Conservation (phyloP, 306 rosid species). For the Medicago arabica region DNA sequence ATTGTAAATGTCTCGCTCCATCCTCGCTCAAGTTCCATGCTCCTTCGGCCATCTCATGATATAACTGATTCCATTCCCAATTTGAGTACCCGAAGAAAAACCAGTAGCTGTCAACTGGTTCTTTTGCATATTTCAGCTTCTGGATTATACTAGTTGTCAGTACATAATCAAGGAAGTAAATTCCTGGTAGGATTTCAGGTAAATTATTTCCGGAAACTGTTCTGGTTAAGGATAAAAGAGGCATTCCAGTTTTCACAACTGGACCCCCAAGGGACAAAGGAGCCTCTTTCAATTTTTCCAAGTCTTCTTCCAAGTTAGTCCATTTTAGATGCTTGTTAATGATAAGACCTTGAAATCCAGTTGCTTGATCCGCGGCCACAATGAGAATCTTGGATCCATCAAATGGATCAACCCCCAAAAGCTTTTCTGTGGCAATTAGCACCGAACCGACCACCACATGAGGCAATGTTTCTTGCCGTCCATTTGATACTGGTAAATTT, state of each 20-base stretch:
- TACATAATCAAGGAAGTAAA: slow-evolving; percentile 70
- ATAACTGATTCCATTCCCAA: slow-evolving; percentile 87
- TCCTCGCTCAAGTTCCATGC: slow-evolving; percentile 71
- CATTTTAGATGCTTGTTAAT: slow-evolving; percentile 75
- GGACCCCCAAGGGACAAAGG: slow-evolving; percentile 86
- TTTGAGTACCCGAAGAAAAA: slow-evolving; percentile 91
- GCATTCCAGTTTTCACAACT: slow-evolving; percentile 59
- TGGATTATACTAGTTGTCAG: slow-evolving; percentile 53
- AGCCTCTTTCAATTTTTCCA: slow-evolving; percentile 57
- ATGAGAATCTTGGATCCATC: slow-evolving; percentile 76
- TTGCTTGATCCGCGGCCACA: slow-evolving; percentile 64
- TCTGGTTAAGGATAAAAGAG: slow-evolving; percentile 70
- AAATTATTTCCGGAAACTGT: slow-evolving; percentile 35
- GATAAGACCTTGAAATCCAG: slow-evolving; percentile 85
- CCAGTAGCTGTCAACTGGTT: slow-evolving; percentile 62
- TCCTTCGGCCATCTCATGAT: slow-evolving; percentile 73
- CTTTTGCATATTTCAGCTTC: slow-evolving; percentile 59
- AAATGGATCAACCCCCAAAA: slow-evolving; percentile 65
- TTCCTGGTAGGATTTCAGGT: slow-evolving; percentile 75
- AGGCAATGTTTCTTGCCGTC: slow-evolving; percentile 45
- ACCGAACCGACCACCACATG: slow-evolving; percentile 63
- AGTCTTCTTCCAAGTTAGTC: slow-evolving; percentile 62
- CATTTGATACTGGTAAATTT: slow-evolving; percentile 46
- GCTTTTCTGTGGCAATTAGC: slow-evolving; percentile 74
- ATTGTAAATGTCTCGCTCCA: slow-evolving; percentile 51